Base-by-base conservation (phyloP, 1,284 basidiomycete genomes). In the Sanguinoderma infundibulare region DNA sequence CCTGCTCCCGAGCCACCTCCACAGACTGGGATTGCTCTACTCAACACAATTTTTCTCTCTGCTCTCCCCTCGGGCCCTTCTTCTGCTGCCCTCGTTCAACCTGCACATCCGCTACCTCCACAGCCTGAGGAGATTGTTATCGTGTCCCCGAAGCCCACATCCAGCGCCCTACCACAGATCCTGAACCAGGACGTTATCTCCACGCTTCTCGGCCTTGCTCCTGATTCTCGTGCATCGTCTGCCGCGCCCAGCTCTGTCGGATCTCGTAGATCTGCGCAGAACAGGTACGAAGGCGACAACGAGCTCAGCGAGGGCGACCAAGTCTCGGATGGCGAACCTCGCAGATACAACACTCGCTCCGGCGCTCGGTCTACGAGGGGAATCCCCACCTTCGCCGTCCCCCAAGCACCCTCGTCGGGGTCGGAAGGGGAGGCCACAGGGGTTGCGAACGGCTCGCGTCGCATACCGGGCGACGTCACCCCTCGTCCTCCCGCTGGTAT, bases 171-270 rank as follows among this genome's bases (percentile, higher is more conserved):
- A 67, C 74, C 86, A 63, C 86, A 87, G 68, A 79, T 89, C 24
- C 80, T 89, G 50, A 85, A 82, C 52, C 85, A 87, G 69, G 83
- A 88, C 59, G 87, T 89, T 47, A 84, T 90, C 49, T 83, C 82
- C 4, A 76, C 80, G 3, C 77, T 89, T 15, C 77, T 89, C 2
- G 86, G 84, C 9, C 74, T 84, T 42, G 75, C 79, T 1, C 69
- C 75, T 1, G 66, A 65, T 56, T 83, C 83, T 0, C 82, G 83
- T 26, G 78, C 83, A 24, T 79, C 84, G 4, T 87, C 86, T 1
- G 81, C 77, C 9, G 79, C 82, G 4, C 80, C 81, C 14, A 77
- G 74, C 40, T 72, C 78, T 8, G 75, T 73, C 59, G 74, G 71
- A 39, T 77, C 75, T 17, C 75, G 75, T 12, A 74, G 73, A 20